These are phyloP conservation scores for Dalechampia spathulata DNA, from an alignment of 441 rosid species.

Conservation along the genomic window DNA sequence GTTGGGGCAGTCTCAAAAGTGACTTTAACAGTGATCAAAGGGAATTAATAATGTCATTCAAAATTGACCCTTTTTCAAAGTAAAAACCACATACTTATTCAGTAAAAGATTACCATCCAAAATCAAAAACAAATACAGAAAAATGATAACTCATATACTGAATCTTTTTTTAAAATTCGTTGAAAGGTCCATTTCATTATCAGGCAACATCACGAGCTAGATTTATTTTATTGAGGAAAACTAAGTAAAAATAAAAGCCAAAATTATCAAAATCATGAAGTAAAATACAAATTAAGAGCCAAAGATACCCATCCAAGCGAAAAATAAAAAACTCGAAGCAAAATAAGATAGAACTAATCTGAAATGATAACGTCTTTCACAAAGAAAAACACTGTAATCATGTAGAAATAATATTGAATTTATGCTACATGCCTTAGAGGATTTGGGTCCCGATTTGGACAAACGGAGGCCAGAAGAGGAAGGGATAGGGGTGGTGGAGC, in stretches of 20 bases:
- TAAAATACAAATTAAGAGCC: no score
- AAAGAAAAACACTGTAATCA: no score
- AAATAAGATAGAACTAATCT: no score
- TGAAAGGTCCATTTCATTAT: not conserved
- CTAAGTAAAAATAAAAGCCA: no score
- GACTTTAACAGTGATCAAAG: conserved; percentile 1
- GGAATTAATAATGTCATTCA: not conserved
- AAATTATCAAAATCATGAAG: no score
- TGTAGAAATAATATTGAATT: not conserved
- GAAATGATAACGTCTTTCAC: no score
- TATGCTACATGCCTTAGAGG: conserved; percentile 46
- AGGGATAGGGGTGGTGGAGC: conserved; percentile 38
- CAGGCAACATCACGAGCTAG: not conserved
- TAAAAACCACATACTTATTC: not conserved
- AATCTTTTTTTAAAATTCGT: not conserved
- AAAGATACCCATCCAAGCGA: no score
- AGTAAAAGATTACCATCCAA: not conserved
- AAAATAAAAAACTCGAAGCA: no score
- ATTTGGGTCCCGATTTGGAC: conserved; percentile 40
- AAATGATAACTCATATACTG: not conserved
- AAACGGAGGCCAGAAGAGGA: conserved; percentile 59
- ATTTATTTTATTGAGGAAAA: no score
- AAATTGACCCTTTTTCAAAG: not conserved
- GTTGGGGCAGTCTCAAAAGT: not conserved
- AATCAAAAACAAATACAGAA: not conserved